Percentiles rank a stretch among this genome's conserved stretches.
These are phyloP conservation scores for Boeremia lycopersici DNA, from an alignment of 2,329 filamentous ascomycete genomes.

Conservation along the genomic window DNA sequence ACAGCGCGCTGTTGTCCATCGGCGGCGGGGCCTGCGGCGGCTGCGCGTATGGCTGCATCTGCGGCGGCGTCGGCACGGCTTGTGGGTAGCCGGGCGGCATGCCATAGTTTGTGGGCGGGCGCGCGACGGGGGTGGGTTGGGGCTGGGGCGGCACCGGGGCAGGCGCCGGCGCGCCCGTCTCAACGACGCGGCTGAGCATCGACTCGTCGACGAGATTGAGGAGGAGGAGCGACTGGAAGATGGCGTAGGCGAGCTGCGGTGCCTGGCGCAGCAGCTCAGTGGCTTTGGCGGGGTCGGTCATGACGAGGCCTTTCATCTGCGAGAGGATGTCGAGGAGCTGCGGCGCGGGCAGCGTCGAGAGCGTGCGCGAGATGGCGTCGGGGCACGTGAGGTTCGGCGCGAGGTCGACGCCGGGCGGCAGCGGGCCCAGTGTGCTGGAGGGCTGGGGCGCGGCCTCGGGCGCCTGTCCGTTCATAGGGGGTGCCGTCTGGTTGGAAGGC, in stretches of 20 bases:
- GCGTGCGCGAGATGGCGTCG: conserved; percentile 90
- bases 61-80: conserved; percentile 56
- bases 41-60: conserved; percentile 52
- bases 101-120: conserved; percentile 36
- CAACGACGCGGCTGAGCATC: conserved; percentile 80
- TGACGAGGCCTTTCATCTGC: conserved; percentile 92
- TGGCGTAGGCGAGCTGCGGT: conserved; percentile 90
- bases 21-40: conserved; percentile 20
- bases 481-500: conserved; percentile 54
- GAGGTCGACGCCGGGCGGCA: conserved; percentile 84
- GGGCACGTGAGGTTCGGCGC: conserved; percentile 81
- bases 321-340: conserved; percentile 92
- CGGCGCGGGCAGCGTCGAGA: conserved; percentile 81
- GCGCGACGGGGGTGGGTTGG: conserved; percentile 44
- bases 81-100: conserved; percentile 50
- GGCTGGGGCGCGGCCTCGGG: conserved; percentile 45
- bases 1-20: conserved; percentile 68
- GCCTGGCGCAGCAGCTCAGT: conserved; percentile 86
- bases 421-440: conserved; percentile 70
- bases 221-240: conserved; percentile 91
- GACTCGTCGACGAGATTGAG: conserved; percentile 91
- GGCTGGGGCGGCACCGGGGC: conserved; percentile 45
- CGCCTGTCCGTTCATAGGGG: conserved; percentile 51
- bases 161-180: conserved; percentile 52
- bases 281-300: conserved; percentile 79